Base-by-base conservation (phyloP, 139 green algal genomes). In the Chlorella sp. region DNA sequence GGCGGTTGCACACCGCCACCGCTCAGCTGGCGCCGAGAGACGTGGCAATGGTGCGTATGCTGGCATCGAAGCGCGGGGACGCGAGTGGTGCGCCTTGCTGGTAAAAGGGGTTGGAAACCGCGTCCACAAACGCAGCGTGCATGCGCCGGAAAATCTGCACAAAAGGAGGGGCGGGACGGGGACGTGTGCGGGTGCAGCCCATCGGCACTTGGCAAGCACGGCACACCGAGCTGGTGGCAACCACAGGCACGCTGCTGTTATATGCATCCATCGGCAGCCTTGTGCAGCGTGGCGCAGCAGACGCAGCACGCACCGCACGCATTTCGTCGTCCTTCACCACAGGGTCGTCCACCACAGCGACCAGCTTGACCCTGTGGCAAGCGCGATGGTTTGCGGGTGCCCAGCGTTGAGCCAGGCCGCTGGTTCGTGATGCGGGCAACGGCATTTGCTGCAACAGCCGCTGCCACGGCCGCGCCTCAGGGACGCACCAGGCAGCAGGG, bases 41-140 rank as follows among this genome's bases (percentile, higher is more conserved):
- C 0, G 58, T 82, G 24, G 44, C 72, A 9, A 92, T 92, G 14
- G 86, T 87, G 1, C 76, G 62, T 40, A 90, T 70, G 40, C 83
- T 90, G 46, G 86, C 78, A 64, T 90, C 85, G 81, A 91, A 92
- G 56, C 76, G 70, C 13, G 74, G 60, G 11, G 85, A 90, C 1
- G 81, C 84, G 8, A 91, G 68, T 20, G 81, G 83, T n/a, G 82
- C 75, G 80, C 81, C 81, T 1, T 73, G 44, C 2, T 85, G 89
- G 81, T 97, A 94, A 75, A 98, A 98, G 1, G 95, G 95, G 85
- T 98, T 97, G 34, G 88, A 96, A 7, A 93, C 86, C 0, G 93
- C 94, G 80, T 98, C 94, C 17, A 96, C 91, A 78, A 95, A 97
- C 36, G 92, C 89, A 32, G 80, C 65, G 88, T 98, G 94, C 41